Conservation (phyloP, 176 grass and related monocot genomes). For the Puya raimondii region DNA sequence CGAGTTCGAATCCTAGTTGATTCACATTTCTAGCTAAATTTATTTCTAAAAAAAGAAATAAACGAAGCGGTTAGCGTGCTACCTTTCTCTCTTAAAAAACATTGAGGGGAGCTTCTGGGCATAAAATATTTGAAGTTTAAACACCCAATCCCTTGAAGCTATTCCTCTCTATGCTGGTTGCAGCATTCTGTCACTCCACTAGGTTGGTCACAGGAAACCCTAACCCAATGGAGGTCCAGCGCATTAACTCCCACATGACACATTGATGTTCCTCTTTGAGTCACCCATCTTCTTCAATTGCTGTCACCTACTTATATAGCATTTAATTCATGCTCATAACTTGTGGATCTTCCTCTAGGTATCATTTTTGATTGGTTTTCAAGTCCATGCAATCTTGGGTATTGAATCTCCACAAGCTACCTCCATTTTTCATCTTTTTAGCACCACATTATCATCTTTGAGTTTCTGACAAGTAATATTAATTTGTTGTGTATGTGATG, state of each 20-base stretch:
- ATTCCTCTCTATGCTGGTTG: background rate
- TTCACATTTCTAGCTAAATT: too few relatives aligned
- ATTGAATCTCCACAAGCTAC: background rate
- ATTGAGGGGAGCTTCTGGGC: background rate
- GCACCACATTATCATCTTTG: background rate
- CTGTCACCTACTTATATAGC: background rate
- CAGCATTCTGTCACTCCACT: background rate
- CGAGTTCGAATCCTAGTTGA: too few relatives aligned
- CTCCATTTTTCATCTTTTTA: background rate
- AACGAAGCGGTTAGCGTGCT: too few relatives aligned
- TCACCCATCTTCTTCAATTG: background rate
- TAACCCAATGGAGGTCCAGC: background rate
- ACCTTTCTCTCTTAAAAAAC: too few relatives aligned
- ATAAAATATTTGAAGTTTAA: background rate
- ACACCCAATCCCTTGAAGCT: background rate
- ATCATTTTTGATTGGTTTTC: background rate
- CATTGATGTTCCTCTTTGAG: background rate
- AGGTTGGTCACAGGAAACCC: background rate
- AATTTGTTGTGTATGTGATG: too few relatives aligned
- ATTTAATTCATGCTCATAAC: background rate
- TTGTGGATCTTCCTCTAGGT: background rate
- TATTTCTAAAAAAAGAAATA: too few relatives aligned
- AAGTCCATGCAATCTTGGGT: background rate
- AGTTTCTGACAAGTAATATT: too few relatives aligned
- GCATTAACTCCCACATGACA: background rate